Conservation (phyloP, 139 green algal species). For the Tetraselmis striata region DNA sequence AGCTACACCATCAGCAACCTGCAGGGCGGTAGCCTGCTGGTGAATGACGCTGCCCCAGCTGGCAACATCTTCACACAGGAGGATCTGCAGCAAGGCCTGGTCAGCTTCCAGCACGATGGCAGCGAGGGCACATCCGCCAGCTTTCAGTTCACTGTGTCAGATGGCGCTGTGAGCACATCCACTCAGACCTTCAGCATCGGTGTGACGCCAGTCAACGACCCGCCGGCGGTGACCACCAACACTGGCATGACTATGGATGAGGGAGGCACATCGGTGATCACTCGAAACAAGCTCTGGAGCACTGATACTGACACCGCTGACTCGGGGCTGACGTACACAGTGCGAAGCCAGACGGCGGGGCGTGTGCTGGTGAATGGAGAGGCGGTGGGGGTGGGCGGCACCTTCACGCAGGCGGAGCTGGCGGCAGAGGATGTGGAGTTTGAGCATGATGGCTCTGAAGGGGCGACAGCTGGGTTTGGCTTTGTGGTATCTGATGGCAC, state of each 20-base stretch:
- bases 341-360: not conserved
- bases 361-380: not conserved
- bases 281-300: not conserved
- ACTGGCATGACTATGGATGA: not conserved
- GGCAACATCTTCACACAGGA: not conserved
- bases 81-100: not conserved
- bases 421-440: not conserved
- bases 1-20: not conserved
- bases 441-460: not conserved
- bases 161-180: not conserved
- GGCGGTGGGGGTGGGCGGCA: not conserved
- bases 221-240: not conserved
- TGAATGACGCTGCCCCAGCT: not conserved
- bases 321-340: not conserved
- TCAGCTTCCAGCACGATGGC: not conserved
- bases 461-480: not conserved
- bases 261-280: not conserved
- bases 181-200: not conserved
- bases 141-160: not conserved
- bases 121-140: not conserved
- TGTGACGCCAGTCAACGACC: not conserved
- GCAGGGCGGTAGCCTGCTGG: not conserved
- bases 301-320: not conserved
- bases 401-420: not conserved
- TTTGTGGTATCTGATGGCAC: not conserved